Conservation (phyloP, 176 grass and related monocot species). For the Leersia perrieri region DNA sequence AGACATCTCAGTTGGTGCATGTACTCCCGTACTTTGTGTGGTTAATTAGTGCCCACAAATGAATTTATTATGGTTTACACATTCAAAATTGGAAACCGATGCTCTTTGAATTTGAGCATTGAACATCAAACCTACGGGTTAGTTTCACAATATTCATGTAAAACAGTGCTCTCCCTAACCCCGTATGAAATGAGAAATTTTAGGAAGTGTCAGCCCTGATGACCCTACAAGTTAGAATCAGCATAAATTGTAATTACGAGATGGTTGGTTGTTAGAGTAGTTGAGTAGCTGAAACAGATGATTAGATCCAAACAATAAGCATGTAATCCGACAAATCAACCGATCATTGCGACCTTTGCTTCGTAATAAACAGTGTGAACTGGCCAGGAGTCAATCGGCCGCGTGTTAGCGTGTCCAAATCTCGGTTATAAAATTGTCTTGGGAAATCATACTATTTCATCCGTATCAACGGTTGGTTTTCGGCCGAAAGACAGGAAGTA, state of each 20-base stretch:
- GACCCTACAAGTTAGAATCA: background rate
- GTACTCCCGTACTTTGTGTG: background rate
- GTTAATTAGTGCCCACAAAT: background rate
- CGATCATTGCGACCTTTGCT: background rate
- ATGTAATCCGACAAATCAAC: background rate
- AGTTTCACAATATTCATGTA: background rate
- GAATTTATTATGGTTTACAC: background rate
- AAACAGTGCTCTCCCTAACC: too few relatives aligned
- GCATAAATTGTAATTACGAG: background rate
- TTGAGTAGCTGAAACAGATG: background rate
- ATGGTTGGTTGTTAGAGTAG: conserved; percentile 4
- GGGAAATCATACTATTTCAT: background rate
- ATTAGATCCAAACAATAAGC: conserved; percentile 8
- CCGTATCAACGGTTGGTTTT: background rate
- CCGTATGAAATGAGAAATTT: background rate
- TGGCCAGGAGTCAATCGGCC: background rate
- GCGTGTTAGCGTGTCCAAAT: conserved; percentile 1
- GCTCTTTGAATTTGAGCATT: too few relatives aligned
- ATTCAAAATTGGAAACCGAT: too few relatives aligned
- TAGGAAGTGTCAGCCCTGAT: too few relatives aligned
- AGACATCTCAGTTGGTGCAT: background rate
- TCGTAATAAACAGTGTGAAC: background rate
- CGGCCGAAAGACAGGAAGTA: background rate
- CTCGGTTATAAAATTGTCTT: background rate
- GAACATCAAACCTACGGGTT: too few relatives aligned